A percentile compares a stretch with the other conserved stretches of the same genome.
These are phyloP conservation scores for Picea glauca DNA, from an alignment of 75 land plant genomes.

Conservation along the genomic window DNA sequence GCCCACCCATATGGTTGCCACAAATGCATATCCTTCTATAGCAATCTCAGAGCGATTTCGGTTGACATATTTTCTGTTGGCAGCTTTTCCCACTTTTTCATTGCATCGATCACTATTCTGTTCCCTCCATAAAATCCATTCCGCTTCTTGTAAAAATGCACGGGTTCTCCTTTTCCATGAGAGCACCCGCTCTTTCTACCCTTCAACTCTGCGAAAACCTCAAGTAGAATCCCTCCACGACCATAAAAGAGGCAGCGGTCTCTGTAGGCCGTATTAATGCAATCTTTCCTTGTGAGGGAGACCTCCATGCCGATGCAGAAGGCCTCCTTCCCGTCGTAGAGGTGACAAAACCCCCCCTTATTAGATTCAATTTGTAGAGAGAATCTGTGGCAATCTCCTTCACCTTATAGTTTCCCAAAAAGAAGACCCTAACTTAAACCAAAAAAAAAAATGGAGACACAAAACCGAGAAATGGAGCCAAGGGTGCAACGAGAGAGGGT, in stretches of 20 bases:
- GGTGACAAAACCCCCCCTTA: constrained; percentile 89
- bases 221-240: constrained; percentile 75
- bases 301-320: constrained; percentile 95
- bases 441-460: too few relatives aligned
- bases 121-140: constrained; percentile 81
- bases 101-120: constrained; percentile 92
- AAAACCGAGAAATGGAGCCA: too few relatives aligned
- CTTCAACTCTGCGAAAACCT: constrained; percentile 88
- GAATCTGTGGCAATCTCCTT: constrained; percentile 92
- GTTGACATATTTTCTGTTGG: constrained; percentile 5
- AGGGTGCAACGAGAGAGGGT: too few relatives aligned
- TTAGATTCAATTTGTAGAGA: constrained; percentile 88
- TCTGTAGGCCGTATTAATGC: constrained; percentile 88
- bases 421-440: too few relatives aligned
- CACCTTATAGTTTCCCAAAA: constrained; percentile 50
- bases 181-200: constrained; percentile 81
- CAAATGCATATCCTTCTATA: constrained; percentile 62
- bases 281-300: constrained; percentile 63
- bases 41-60: constrained; percentile 19
- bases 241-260: constrained; percentile 81
- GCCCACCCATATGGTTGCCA: constrained; percentile 76
- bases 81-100: constrained; percentile 53
- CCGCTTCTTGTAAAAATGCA: constrained; percentile 94
- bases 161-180: constrained; percentile 86
- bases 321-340: constrained; percentile 97